Conservation (phyloP, 1,139 yeast genomes). For the Candida neerlandica region DNA sequence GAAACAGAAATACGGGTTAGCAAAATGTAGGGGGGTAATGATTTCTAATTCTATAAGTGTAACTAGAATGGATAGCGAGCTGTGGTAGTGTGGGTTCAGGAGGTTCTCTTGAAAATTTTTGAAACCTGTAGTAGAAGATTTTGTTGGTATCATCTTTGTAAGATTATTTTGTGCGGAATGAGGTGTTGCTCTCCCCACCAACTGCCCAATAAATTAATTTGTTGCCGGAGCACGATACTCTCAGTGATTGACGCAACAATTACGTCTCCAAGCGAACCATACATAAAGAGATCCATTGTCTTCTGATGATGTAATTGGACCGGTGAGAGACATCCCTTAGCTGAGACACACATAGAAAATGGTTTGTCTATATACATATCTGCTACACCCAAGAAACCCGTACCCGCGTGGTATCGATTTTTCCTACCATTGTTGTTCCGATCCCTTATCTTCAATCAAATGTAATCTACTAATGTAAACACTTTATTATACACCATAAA, state of each 20-base stretch:
- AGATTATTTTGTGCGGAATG: not conserved
- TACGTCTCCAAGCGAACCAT: not conserved
- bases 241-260: not conserved
- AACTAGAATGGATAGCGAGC: too few relatives aligned
- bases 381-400: too few relatives aligned
- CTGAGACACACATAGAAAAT: too few relatives aligned
- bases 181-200: not conserved
- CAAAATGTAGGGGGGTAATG: not conserved
- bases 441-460: too few relatives aligned
- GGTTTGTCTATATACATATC: too few relatives aligned
- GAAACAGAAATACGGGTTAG: not conserved
- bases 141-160: not conserved
- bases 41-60: not conserved
- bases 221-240: not conserved
- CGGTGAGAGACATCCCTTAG: too few relatives aligned
- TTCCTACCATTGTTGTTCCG: not conserved
- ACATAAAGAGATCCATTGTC: too few relatives aligned
- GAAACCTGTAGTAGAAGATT: not conserved
- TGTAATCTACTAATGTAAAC: not conserved
- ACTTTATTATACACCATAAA: not conserved
- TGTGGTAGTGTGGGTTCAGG: too few relatives aligned
- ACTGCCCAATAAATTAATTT: not conserved
- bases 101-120: too few relatives aligned
- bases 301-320: not conserved
- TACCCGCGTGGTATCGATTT: not conserved